Base-by-base conservation (phyloP, 371 early-diverging fungal genomes). In the Mucor velutinosus region DNA sequence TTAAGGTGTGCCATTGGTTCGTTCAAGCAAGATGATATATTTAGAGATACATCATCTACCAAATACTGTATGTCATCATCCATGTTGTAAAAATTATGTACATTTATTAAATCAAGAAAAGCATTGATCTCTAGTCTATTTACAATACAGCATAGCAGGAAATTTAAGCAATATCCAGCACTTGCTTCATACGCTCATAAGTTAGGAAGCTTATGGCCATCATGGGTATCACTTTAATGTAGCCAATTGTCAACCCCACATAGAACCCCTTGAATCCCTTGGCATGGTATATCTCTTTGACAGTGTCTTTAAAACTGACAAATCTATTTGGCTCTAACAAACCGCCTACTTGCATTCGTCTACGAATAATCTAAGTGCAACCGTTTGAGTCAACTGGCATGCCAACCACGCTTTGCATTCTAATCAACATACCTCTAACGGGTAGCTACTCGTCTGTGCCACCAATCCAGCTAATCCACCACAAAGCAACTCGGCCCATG, bases 171-270 rank as follows among this genome's bases (percentile, higher is more conserved):
- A 93, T 82, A 49, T 88, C 83, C 35, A 92, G 70, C 21, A 85
- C 15, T 49, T 65, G 71, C 73, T 93, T 92, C 90, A 90, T 87
- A 58, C 82, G 79, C 65, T 93, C 94, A 77, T 97, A 97, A 4
- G 90, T 87, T 45, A 86, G 89, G 73, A 96, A 96, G n/a, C 91
- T 88, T 27, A 94, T 89, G 6, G 95, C 97, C 53, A 86, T 86
- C 96, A 96, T 94, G 10, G 98, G 98, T 29, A 89, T 86, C 3
- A 97, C 94, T 79, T 98, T 98, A 62, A 97, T 77, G 73, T 95
- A 98, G 35, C 97, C 97, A 70, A 98, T 97, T n/a, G 90, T 93
- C 62, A 98, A 79, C n/a, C 97, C 97, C n/a, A 96, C 94, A 86
- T 92, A 98, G 75, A 97, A 96, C 4, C 98, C 98, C 17, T 89